Percentiles rank a stretch among this genome's conserved stretches.
These are phyloP conservation scores for Macrophomina tecta DNA, from an alignment of 2,329 filamentous ascomycete species.

Conservation along the genomic window DNA sequence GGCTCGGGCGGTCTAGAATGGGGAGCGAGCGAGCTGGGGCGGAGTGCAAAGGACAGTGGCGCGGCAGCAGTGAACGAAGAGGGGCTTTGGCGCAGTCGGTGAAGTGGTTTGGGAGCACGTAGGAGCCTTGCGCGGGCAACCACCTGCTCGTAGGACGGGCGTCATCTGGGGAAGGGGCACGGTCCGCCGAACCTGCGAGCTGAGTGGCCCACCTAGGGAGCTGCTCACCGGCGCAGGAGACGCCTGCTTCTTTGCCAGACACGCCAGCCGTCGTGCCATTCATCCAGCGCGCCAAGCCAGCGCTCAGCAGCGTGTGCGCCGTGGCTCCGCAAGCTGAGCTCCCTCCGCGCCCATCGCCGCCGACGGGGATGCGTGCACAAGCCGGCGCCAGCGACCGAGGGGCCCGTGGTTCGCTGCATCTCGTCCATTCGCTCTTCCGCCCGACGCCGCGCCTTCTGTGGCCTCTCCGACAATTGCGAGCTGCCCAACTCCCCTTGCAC, in stretches of 20 bases:
- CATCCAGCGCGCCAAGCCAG: not conserved
- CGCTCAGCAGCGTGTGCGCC: not conserved
- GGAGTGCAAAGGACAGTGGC: slow-evolving; percentile 17
- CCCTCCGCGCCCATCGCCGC: slow-evolving; percentile 1
- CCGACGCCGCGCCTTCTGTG: not conserved
- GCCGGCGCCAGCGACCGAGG: not conserved
- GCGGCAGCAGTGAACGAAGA: slow-evolving; percentile 14
- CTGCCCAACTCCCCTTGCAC: not conserved
- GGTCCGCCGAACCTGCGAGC: not conserved
- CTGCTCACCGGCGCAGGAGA: slow-evolving; percentile 20
- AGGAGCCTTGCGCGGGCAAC: not conserved
- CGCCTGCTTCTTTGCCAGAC: not conserved
- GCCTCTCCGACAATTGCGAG: not conserved
- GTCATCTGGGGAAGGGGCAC: slow-evolving; percentile 10
- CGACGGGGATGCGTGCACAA: slow-evolving; percentile 5
- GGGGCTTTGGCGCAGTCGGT: slow-evolving; percentile 23
- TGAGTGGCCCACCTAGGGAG: slow-evolving; percentile 8
- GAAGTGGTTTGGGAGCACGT: slow-evolving; percentile 15
- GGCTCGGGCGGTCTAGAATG: slow-evolving; percentile 14
- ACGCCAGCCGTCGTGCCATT: not conserved
- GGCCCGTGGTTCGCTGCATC: not conserved
- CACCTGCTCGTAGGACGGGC: slow-evolving; percentile 5
- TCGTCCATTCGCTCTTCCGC: not conserved
- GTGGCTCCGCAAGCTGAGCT: slow-evolving; percentile 10
- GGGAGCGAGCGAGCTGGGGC: slow-evolving; percentile 11